phyloP scores from a whole-genome alignment of 2,329 filamentous ascomycete species.

The Phaeosphaeriaceae sp. region DNA sequence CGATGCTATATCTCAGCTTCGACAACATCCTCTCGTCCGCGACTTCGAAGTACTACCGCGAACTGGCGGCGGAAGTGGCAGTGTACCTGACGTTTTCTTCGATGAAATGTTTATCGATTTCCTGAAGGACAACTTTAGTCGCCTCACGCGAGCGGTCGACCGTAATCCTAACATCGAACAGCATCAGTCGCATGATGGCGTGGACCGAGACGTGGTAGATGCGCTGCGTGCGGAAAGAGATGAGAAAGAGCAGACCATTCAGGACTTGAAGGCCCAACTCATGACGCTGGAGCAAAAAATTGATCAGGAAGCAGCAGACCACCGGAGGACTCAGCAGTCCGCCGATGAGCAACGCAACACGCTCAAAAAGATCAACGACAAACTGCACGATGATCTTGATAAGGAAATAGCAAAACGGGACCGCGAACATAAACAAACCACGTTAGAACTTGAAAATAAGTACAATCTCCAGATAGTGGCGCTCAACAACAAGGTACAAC shows the following conservation, averaged over 20 bases:
- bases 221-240: conserved; percentile 78
- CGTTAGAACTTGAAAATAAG: conserved; percentile 56
- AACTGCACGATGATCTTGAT: conserved; percentile 73
- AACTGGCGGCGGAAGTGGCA: conserved; percentile 57
- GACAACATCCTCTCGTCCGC: conserved; percentile 78
- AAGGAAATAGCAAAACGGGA: conserved; percentile 65
- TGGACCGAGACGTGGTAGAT: conserved; percentile 93
- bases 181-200: conserved; percentile 83
- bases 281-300: conserved; percentile 64
- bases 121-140: conserved; percentile 93
- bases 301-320: conserved; percentile 76
- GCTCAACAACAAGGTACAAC: conserved; percentile 45
- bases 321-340: conserved; percentile 66
- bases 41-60: conserved; percentile 90
- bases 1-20: conserved; percentile 77
- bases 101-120: conserved; percentile 89
- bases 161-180: conserved; percentile 89
- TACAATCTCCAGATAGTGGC: conserved; percentile 51
- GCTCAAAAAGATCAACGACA: conserved; percentile 72
- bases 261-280: conserved; percentile 64
- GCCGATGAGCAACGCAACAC: conserved; percentile 55
- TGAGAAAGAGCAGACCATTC: conserved; percentile 69
- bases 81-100: conserved; percentile 81
- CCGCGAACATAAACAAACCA: conserved; percentile 40
- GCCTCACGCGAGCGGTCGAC: conserved; percentile 83